Evolutionary conservation across 352 stramenopile species (phyloP).

Genomic region (Pseudoperonospora humuli): DNA sequence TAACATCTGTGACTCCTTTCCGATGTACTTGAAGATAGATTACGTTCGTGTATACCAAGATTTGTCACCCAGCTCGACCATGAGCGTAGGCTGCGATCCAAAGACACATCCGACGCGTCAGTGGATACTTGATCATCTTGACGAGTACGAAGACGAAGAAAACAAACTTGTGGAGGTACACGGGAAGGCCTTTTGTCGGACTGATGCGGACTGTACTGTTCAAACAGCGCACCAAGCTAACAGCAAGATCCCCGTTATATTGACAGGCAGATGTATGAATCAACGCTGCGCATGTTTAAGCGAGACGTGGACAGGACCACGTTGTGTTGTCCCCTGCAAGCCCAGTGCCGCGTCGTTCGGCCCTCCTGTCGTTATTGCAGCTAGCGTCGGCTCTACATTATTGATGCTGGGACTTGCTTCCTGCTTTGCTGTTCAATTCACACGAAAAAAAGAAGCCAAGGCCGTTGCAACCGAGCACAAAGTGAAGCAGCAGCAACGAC

Average conservation of each 20-base stretch:
- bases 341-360: constrained; percentile 14
- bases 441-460: constrained; percentile 10
- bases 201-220: constrained; percentile 53
- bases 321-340: constrained; percentile 30
- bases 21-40: constrained; percentile 68
- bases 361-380: constrained; percentile 15
- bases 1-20: constrained; percentile 55
- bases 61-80: constrained; percentile 24
- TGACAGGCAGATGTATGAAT: constrained; percentile 36
- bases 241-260: constrained; percentile 1
- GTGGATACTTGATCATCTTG: constrained; percentile 72
- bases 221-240: constrained; percentile 5
- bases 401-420: constrained; percentile 12
- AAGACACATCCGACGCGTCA: constrained; percentile 51
- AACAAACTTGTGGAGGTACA: constrained; percentile 53
- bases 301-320: constrained; percentile 35
- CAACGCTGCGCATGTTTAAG: constrained; percentile 31
- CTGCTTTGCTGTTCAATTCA: constrained; percentile 9
- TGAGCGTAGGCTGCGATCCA: constrained; percentile 57
- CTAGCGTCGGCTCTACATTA: constrained; percentile 11
- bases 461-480: constrained; percentile 15
- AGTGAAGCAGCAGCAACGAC: constrained; percentile 21
- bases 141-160: constrained; percentile 60
- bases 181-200: constrained; percentile 52
- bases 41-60: constrained; percentile 80